Evolutionary conservation across 495 filamentous ascomycete genomes (phyloP), one percentile per base, ranked within the genome.

Genomic region (Penicillium roqueforti): DNA sequence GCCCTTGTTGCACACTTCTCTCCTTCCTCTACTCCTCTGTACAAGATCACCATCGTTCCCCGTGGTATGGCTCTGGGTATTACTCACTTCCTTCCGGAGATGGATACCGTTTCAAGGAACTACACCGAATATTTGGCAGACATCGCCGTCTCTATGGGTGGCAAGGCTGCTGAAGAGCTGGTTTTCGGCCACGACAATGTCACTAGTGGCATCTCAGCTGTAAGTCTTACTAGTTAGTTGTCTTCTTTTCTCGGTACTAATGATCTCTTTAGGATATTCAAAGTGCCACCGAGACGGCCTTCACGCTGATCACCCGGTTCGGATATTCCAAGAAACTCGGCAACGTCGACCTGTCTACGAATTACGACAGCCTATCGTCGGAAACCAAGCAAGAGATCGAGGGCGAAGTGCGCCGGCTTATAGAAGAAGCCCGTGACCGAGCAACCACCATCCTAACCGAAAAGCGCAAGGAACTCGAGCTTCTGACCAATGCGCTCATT

Each of bases 11-110:
- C 83, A 22, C 82, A 95, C 66, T 89, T 89, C 55, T 90, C 89
- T 10, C 78, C 82, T 32, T 83, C 80, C 5, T 78, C 84, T 16
- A 82, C 77, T 32, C 88, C 87, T 4, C 74, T 98, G 7, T 96
- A 98, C 80, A 98, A 98, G 72, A 91, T 95, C 51, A 98, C 93
- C 5, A 91, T 98, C 55, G 88, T 98, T 64, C 91, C 93, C 34
- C 85, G 95, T 52, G 93, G 93, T 10, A 82, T 84, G 61, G 78
- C 87, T 8, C 79, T 97, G 9, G 93, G 93, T 56, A 77, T 96
- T 46, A 98, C 95, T 0, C 84, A 85, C 53, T 85, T 83, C 65
- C 74, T 97, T 36, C 88, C 89, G 0, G 89, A 95, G 63, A 91
- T 95, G 79, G 93, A 98, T 70, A 86, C 85, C 65, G 87, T 93